Base-by-base conservation (phyloP, 768 basidiomycete species). In the Tylopilus balloui region DNA sequence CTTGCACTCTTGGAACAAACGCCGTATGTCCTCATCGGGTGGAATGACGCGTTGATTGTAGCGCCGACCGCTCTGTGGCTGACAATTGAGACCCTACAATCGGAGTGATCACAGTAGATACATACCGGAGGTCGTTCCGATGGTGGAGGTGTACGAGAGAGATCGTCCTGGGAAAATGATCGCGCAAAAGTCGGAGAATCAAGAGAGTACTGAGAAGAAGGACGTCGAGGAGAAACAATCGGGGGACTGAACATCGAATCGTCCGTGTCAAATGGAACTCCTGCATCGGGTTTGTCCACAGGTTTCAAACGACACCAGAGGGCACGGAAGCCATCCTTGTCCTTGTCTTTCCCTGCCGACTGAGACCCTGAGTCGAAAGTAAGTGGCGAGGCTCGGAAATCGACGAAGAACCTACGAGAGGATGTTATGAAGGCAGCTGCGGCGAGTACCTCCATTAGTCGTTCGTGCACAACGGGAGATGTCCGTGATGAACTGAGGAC, bases 301-400 rank as follows among this genome's bases (percentile, higher is more conserved):
- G 86, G 79, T 60, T 90, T 92, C 29, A 94, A 78, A 59, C 83
- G 86, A 52, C 75, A 77, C 92, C 92, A 96, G 23, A 91, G 71
- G 6, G 76, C 73, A 11, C 81, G 78, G 56, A 92, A 87, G 17
- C 82, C 74, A 52, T 73, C 83, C 47, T 71, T 71, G 37, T 66
- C 69, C 21, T 52, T 69, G 5, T 65, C 67, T 45, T 59, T 62
- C n/a, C 58, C 49, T 54, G 53, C 23, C 38, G 35, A 29, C 21
- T 54, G 65, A 38, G 46, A 45, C 12, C 64, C 63, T 65, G 49
- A 28, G 32, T 7, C 7, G 23, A 45, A 17, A 11, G 15, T 61
- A 5, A 54, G 50, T 24, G 19, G 27, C 3, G 14, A 4, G 28
- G 1, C 4, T 4, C 13, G 27, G 11, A 19, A 9, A 15, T 15